These are phyloP conservation scores for Mycena haematopus DNA, from an alignment of 768 basidiomycete species.

Conservation along the genomic window DNA sequence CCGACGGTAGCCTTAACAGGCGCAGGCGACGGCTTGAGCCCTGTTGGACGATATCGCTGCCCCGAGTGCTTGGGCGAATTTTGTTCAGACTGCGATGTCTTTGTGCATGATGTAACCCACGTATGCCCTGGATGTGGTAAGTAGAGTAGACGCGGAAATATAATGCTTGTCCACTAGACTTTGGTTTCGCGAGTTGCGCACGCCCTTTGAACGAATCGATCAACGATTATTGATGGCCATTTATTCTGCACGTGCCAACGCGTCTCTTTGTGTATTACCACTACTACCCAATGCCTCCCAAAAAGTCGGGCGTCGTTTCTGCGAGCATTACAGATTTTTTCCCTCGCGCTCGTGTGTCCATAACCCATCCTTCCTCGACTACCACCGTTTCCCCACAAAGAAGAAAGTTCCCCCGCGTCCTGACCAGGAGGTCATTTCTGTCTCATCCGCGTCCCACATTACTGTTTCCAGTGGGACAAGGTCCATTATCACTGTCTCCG, in stretches of 20 bases:
- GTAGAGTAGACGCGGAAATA: background rate
- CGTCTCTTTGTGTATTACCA: background rate
- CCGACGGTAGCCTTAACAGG: constrained; percentile 47
- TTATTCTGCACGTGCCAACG: background rate
- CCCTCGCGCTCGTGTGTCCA: constrained; percentile 11
- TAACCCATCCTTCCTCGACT: constrained; percentile 7
- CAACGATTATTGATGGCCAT: too few species aligned
- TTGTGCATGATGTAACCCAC: constrained; percentile 94
- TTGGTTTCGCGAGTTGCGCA: background rate
- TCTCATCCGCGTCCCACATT: constrained; percentile 34
- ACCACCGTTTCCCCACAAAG: constrained; percentile 3
- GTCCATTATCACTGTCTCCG: constrained; percentile 29
- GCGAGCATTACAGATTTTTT: constrained; percentile 22
- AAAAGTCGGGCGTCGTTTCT: constrained; percentile 10
- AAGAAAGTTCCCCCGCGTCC: constrained; percentile 20
- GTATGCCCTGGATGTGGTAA: constrained; percentile 87
- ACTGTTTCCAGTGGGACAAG: constrained; percentile 35
- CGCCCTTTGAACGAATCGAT: background rate
- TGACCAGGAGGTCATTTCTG: constrained; percentile 34
- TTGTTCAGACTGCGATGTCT: constrained; percentile 95
- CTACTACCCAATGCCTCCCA: constrained; percentile 12
- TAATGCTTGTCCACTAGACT: too few species aligned
- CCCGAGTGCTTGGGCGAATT: constrained; percentile 87
- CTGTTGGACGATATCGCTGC: constrained; percentile 88
- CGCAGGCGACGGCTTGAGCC: constrained; percentile 73